Base-by-base conservation (phyloP, 352 stramenopile genomes). In the Globisporangium megalacanthum region DNA sequence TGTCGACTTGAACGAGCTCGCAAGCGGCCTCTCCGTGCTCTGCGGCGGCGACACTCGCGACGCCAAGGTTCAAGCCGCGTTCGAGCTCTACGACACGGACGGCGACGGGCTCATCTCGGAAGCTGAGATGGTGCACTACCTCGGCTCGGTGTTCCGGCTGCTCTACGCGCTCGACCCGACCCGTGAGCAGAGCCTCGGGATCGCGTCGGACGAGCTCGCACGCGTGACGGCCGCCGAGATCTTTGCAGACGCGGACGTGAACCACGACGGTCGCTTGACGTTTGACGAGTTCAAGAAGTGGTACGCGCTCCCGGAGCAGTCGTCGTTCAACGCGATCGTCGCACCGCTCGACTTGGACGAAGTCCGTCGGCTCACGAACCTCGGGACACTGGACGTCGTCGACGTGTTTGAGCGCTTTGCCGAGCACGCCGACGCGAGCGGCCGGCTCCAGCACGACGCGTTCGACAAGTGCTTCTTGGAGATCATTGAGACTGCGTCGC, bases 321-420 rank as follows among this genome's bases (percentile, higher is more conserved):
- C 71, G 9, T 80, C 77, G 14, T 90, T 90, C 55, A 88, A 86
- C 49, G 75, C 79, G 46, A 85, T 89, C 35, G 67, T 89, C 14
- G 78, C 82, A 22, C 83, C 81, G 37, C 64, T 90, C 20, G 72
- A 89, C 56, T 54, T 96, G 31, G 77, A 92, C 39, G 80, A 95
- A 62, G 83, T 96, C n/a, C 77, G 84, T 0, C 78, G 80, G 52
- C 60, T 94, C 31, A 96, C 87, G 3, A 92, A 91, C 41, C 58
- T 96, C 3, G 86, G 85, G 13, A 89, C 78, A 22, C 58, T 94
- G 29, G 80, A 94, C 41, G 83, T 95, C 8, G 84, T 86, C 15
- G 86, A 95, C 37, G 84, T 96, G 3, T 95, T 96, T 65, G 82
- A 92, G 56, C 68, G 82, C 1, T 93, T 95, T 68, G 86, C 86